Base-by-base conservation (phyloP, 129 eudicot genomes). In the Heracleum sosnowskyi region DNA sequence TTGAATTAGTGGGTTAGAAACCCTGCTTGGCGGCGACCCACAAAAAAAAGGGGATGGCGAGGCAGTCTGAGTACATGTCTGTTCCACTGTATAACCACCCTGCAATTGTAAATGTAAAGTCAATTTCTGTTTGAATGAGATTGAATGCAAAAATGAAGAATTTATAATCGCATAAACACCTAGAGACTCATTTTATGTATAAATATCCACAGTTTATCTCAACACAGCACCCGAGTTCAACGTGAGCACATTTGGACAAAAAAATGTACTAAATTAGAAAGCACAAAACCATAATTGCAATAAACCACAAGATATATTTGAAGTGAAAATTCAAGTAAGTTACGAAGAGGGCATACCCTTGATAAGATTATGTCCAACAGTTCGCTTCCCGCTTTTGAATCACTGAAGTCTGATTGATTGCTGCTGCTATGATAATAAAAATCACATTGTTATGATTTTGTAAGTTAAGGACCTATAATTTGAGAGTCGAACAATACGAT, bases 11-110 rank as follows among this genome's bases (percentile, higher is more conserved):
- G 97, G 99, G 89, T 96, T 96, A 92, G 99, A 87, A 12, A 92
- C 99, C 88, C 99, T 86, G 81, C 99, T 89, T 81, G 99, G 99
- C 86, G 97, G 99, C 45, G 99, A 96, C 91, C 99, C 99, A 53
- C 93, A 81, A 83, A 96, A 96, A 96, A 87, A 96, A 12, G 97
- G 97, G 91, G 99, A 97, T 84, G 97, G 88, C 84, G 97, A 92
- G 86, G 91, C 97, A 82, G 84, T 79, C 78, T 84, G 97, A 60
- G 86, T 69, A 69, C 84, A 81, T 7, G 90, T 34, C 81, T 86
- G 86, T 46, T 89, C 93, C 40, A 82, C 76, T 72, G 86, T 88
- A 87, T 81, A 80, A 77, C 86, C 96, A 84, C 89, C 88, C 91
- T 89, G 83, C 44, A 17, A 20, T 6, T 46, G 31, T 22, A 17